phyloP scores from a whole-genome alignment of 2,329 filamentous ascomycete species.

The Dactylellina haptotyla region DNA sequence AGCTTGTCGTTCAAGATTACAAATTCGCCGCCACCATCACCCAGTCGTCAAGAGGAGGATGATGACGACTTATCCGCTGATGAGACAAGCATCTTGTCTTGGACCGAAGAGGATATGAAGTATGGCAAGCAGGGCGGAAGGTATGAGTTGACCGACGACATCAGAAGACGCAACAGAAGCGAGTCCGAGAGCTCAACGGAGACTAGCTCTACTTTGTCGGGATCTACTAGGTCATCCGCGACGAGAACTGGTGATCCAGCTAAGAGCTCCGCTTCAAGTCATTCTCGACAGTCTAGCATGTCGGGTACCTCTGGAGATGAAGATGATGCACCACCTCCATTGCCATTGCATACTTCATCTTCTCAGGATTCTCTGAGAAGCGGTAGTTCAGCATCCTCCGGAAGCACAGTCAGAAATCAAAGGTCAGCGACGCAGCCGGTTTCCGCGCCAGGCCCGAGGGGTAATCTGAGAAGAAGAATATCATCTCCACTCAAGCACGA shows the following conservation, averaged over 20 bases:
- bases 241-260: slow-evolving; percentile 22
- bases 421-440: slow-evolving; percentile 67
- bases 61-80: slow-evolving; percentile 38
- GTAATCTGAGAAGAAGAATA: slow-evolving; percentile 61
- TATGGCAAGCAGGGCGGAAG: slow-evolving; percentile 29
- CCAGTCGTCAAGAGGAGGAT: slow-evolving; percentile 7
- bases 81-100: slow-evolving; percentile 43
- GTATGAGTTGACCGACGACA: slow-evolving; percentile 24
- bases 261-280: slow-evolving; percentile 35
- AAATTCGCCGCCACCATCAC: slow-evolving; percentile 37
- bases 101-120: slow-evolving; percentile 43
- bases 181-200: slow-evolving; percentile 51
- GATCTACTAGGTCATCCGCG: slow-evolving; percentile 36
- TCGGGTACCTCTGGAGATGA: slow-evolving; percentile 27
- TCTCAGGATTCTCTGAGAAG: slow-evolving; percentile 43
- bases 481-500: slow-evolving; percentile 98
- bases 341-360: slow-evolving; percentile 56
- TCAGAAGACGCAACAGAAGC: slow-evolving; percentile 30
- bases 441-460: slow-evolving; percentile 67
- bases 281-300: slow-evolving; percentile 21
- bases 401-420: slow-evolving; percentile 55
- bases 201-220: slow-evolving; percentile 21
- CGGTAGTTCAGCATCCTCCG: slow-evolving; percentile 36
- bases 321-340: slow-evolving; percentile 56
- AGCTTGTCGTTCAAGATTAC: slow-evolving; percentile 46